Conservation (phyloP, 2,329 filamentous ascomycete genomes). For the Dothideomycetes sp. region DNA sequence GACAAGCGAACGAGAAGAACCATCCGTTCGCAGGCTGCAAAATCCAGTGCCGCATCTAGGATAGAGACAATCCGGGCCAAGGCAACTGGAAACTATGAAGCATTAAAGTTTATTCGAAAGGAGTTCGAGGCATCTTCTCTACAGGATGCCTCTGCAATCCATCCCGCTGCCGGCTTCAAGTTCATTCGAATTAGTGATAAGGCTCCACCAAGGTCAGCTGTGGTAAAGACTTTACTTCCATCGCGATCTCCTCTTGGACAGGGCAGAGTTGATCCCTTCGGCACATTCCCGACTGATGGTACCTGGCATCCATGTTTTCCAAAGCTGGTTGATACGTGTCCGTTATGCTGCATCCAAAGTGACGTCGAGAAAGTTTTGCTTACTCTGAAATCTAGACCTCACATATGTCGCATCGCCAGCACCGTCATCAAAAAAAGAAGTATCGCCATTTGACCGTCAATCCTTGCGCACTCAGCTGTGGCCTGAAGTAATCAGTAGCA, state of each 20-base stretch:
- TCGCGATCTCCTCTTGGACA: neutral
- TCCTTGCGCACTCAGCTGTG: neutral
- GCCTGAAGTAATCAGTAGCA: neutral
- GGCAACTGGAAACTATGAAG: neutral
- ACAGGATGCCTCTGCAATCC: neutral
- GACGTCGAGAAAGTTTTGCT: neutral
- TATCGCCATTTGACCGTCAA: neutral
- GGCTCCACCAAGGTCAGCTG: no score
- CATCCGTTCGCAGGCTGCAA: neutral
- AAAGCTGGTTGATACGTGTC: neutral
- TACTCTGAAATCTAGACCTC: neutral
- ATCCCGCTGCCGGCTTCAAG: neutral
- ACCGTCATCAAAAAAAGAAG: neutral
- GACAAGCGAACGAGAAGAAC: neutral
- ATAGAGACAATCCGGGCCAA: neutral
- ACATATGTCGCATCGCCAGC: neutral
- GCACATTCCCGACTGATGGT: neutral
- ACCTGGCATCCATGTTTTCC: neutral
- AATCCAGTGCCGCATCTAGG: neutral
- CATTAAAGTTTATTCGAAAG: neutral
- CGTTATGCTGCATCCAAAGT: neutral
- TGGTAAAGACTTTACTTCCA: no score
- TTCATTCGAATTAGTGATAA: neutral
- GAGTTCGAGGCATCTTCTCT: neutral
- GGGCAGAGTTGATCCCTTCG: neutral